These are phyloP conservation scores for Ceratocystis alfenasii DNA, from an alignment of 2,329 filamentous ascomycete genomes.

Conservation along the genomic window DNA sequence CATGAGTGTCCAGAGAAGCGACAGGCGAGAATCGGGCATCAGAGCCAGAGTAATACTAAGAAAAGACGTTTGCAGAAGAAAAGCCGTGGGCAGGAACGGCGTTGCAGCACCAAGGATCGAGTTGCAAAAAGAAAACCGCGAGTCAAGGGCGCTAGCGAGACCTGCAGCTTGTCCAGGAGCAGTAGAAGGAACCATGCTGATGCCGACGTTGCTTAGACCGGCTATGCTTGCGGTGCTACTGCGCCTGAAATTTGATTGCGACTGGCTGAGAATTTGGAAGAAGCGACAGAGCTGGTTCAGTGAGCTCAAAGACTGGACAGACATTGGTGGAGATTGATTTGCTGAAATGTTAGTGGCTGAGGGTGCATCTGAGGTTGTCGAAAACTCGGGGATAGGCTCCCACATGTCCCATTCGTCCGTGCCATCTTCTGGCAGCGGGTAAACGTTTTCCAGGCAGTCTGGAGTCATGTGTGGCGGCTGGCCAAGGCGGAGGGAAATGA, in stretches of 20 bases:
- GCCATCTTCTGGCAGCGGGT: constrained; percentile 49
- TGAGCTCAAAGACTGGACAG: constrained; percentile 30
- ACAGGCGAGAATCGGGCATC: constrained; percentile 28
- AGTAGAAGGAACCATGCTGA: constrained; percentile 24
- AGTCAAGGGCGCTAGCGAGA: constrained; percentile 29
- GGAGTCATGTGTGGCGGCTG: constrained; percentile 39
- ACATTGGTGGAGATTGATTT: constrained; percentile 24
- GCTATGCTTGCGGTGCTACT: neutral
- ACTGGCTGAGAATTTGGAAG: constrained; percentile 29
- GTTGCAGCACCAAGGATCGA: constrained; percentile 31
- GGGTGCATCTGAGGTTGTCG: constrained; percentile 20
- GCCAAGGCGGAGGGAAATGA: constrained; percentile 42
- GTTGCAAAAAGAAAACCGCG: constrained; percentile 32
- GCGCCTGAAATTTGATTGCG: constrained; percentile 15
- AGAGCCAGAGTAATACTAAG: constrained; percentile 31
- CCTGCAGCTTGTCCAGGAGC: constrained; percentile 20
- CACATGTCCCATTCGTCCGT: constrained; percentile 66
- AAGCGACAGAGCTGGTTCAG: constrained; percentile 35
- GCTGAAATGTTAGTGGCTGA: neutral
- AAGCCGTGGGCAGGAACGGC: constrained; percentile 30
- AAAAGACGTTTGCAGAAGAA: constrained; percentile 32
- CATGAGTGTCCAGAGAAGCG: constrained; percentile 31
- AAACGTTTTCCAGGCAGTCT: constrained; percentile 36
- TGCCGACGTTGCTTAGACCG: constrained; percentile 14
- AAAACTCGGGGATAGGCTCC: constrained; percentile 40